Percentiles rank a stretch among this genome's conserved stretches.
Conservation (phyloP, 2,329 filamentous ascomycete species). For the Epichloe aotearoae region DNA sequence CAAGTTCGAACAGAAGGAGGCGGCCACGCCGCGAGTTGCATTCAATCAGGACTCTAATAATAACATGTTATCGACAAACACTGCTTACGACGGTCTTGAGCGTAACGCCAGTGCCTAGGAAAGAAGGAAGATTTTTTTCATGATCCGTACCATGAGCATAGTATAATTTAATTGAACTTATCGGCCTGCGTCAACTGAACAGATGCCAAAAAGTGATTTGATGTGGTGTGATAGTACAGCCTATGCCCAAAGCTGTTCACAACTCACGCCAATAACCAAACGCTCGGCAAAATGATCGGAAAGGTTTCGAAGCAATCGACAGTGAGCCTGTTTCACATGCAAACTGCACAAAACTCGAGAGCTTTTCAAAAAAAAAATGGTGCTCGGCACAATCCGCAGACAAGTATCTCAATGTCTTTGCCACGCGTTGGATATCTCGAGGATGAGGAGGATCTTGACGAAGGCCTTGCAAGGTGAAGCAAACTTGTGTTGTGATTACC, state of each 20-base stretch:
- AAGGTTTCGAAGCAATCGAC: background rate
- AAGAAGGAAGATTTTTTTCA: background rate
- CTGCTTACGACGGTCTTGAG: slow-evolving; percentile 19
- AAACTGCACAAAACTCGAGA: no score
- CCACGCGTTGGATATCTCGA: slow-evolving; percentile 11
- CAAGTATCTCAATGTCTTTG: background rate
- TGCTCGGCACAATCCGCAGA: background rate
- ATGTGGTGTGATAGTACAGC: no score
- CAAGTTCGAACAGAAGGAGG: slow-evolving; percentile 21
- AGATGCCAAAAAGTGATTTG: background rate
- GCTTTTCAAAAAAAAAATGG: no score
- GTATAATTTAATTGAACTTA: background rate
- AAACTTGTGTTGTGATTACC: no score
- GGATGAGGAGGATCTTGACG: slow-evolving; percentile 9
- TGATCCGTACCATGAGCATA: background rate
- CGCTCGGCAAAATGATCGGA: background rate
- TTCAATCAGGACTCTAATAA: slow-evolving; percentile 14
- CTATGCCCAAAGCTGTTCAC: no score
- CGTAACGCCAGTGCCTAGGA: slow-evolving; percentile 2
- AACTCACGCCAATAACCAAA: background rate
- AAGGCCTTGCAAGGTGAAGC: no score
- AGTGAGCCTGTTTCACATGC: no score
- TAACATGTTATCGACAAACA: slow-evolving; percentile 12
- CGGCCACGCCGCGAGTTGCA: slow-evolving; percentile 11
- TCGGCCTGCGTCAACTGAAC: background rate